Evolutionary conservation across 441 rosid species (phyloP).

Genomic region (Eutrema salsugineum): DNA sequence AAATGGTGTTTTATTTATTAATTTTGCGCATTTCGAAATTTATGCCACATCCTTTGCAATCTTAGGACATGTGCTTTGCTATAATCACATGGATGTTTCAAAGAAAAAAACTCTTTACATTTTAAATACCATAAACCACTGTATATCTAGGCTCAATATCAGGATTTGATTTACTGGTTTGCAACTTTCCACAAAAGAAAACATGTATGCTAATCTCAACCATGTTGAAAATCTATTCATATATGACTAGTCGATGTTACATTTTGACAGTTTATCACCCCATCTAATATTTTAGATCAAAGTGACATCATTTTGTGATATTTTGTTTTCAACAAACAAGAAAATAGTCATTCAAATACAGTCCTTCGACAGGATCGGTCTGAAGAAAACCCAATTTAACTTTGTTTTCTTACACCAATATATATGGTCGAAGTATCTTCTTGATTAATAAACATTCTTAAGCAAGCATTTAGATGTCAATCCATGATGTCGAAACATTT

Average conservation of each 20-base stretch:
- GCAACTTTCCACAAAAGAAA: background rate
- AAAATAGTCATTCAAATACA: background rate
- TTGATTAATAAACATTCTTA: background rate
- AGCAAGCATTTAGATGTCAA: background rate
- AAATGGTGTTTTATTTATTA: background rate
- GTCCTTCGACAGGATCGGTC: background rate
- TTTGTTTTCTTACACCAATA: background rate
- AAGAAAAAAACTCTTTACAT: too few relatives aligned
- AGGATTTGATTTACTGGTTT: background rate
- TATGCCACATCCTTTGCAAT: slow-evolving; percentile 1
- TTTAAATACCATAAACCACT: background rate
- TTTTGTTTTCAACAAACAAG: background rate
- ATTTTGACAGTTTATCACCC: background rate
- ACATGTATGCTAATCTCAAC: background rate
- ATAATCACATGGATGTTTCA: slow-evolving; percentile 6
- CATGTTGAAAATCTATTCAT: background rate
- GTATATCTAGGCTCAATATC: background rate
- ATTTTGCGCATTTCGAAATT: background rate
- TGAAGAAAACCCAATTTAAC: background rate
- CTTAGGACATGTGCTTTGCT: slow-evolving; percentile 18
- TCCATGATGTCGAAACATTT: background rate
- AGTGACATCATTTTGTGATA: background rate
- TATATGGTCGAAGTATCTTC: background rate
- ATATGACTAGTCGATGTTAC: background rate
- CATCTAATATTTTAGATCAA: background rate